These are phyloP conservation scores for Cutaneotrichosporon sp. DNA, from an alignment of 1,284 basidiomycete species.

Conservation along the genomic window DNA sequence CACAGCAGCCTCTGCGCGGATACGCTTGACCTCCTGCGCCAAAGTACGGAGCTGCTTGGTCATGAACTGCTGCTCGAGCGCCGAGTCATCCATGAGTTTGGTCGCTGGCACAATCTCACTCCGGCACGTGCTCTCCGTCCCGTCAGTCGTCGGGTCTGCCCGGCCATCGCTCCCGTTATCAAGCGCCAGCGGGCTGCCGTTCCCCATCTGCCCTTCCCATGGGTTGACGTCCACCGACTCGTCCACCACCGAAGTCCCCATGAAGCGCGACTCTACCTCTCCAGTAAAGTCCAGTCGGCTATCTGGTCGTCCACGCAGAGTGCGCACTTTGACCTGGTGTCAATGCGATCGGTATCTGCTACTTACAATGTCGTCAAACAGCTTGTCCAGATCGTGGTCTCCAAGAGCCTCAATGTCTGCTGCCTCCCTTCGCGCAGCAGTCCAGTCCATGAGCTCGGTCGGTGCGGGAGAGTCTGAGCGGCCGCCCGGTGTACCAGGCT, in stretches of 20 bases:
- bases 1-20: slow-evolving; percentile 70
- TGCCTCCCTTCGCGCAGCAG: slow-evolving; percentile 84
- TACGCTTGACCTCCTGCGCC: slow-evolving; percentile 72
- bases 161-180: neutral
- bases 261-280: slow-evolving; percentile 32
- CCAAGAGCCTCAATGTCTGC: slow-evolving; percentile 83
- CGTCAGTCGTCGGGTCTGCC: neutral
- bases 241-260: slow-evolving; percentile 30
- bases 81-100: slow-evolving; percentile 61
- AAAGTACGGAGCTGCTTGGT: slow-evolving; percentile 76
- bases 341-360: neutral
- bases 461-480: slow-evolving; percentile 51
- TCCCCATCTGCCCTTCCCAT: slow-evolving; percentile 55
- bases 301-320: slow-evolving; percentile 61
- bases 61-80: slow-evolving; percentile 85
- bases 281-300: slow-evolving; percentile 34
- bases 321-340: slow-evolving; percentile 71
- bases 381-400: slow-evolving; percentile 85
- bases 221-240: slow-evolving; percentile 52
- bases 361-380: slow-evolving; percentile 62
- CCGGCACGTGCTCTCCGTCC: slow-evolving; percentile 4
- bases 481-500: slow-evolving; percentile 44
- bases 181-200: neutral
- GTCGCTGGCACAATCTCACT: slow-evolving; percentile 2
- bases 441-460: slow-evolving; percentile 81